Evolutionary conservation across 192 early-diverging fungal species (phyloP).

Genomic region (Coemansia sp.): DNA sequence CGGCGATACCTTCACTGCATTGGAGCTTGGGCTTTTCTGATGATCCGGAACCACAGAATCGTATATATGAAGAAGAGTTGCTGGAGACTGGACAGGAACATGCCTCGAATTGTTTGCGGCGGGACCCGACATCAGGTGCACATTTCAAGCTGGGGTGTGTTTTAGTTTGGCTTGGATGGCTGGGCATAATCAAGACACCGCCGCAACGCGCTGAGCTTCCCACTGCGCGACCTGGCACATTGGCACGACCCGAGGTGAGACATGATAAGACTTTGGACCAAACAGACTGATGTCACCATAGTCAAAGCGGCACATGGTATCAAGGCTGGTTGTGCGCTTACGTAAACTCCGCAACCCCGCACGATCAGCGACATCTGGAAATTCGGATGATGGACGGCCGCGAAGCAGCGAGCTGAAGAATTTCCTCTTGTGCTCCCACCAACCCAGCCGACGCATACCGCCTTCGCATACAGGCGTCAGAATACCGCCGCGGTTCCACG

Average conservation of each 20-base stretch:
- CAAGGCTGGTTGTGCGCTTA: slow-evolving; percentile 25
- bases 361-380: slow-evolving; percentile 17
- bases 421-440: slow-evolving; percentile 48
- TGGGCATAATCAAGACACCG: neutral
- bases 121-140: neutral
- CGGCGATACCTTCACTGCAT: no score
- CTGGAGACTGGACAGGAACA: neutral
- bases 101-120: neutral
- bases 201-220: slow-evolving; percentile 17
- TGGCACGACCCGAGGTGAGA: slow-evolving; percentile 40
- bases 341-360: slow-evolving; percentile 5
- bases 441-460: slow-evolving; percentile 34
- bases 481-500: slow-evolving; percentile 46
- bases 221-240: slow-evolving; percentile 44
- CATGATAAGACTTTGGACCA: slow-evolving; percentile 32
- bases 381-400: slow-evolving; percentile 21
- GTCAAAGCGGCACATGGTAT: slow-evolving; percentile 36
- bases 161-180: slow-evolving; percentile 3
- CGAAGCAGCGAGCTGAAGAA: slow-evolving; percentile 35
- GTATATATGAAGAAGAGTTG: no score
- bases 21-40: neutral
- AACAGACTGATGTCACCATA: slow-evolving; percentile 40
- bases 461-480: slow-evolving; percentile 44
- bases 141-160: neutral
- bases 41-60: no score